A percentile compares a stretch with the other conserved stretches of the same genome.
Conservation (phyloP, 257 asterid genomes). For the Fraxinus cuspidata region DNA sequence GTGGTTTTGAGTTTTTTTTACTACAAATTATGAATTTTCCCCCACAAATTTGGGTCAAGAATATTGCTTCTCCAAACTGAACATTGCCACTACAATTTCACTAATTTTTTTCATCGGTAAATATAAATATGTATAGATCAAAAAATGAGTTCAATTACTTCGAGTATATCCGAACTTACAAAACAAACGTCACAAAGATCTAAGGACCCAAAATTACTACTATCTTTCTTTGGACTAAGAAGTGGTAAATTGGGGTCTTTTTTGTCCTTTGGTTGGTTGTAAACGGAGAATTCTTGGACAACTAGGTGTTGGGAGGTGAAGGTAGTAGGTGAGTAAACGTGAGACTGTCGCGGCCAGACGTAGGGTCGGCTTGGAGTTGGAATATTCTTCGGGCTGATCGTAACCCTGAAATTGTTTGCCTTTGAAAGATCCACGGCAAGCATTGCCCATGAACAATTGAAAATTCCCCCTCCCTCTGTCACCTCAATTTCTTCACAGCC, state of each 20-base stretch:
- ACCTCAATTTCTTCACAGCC: conserved; percentile 29
- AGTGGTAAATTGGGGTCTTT: conserved; percentile 26
- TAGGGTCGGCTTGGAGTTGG: conserved; percentile 42
- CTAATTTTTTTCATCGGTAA: too few species aligned
- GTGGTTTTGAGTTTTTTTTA: too few species aligned
- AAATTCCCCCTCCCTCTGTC: conserved; percentile 27
- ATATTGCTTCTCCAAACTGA: too few species aligned
- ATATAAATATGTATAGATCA: too few species aligned
- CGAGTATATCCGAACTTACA: too few species aligned
- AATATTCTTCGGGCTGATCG: conserved; percentile 56
- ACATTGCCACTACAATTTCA: too few species aligned
- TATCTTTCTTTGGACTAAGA: conserved; percentile 48
- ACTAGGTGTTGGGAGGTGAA: conserved; percentile 39
- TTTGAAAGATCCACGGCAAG: conserved; percentile 93
- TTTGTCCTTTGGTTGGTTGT: conserved; percentile 30
- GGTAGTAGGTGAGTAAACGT: conserved; percentile 42
- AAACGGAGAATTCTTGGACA: conserved; percentile 49
- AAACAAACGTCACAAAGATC: too few species aligned
- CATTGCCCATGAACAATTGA: conserved; percentile 87
- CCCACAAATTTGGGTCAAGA: too few species aligned
- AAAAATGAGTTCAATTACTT: too few species aligned
- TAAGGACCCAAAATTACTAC: conserved; percentile 44
- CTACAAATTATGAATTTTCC: too few species aligned
- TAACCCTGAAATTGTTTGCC: conserved; percentile 61
- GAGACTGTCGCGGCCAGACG: conserved; percentile 43